Conservation (phyloP, 1,284 basidiomycete species). For the Cryptococcus wingfieldii region DNA sequence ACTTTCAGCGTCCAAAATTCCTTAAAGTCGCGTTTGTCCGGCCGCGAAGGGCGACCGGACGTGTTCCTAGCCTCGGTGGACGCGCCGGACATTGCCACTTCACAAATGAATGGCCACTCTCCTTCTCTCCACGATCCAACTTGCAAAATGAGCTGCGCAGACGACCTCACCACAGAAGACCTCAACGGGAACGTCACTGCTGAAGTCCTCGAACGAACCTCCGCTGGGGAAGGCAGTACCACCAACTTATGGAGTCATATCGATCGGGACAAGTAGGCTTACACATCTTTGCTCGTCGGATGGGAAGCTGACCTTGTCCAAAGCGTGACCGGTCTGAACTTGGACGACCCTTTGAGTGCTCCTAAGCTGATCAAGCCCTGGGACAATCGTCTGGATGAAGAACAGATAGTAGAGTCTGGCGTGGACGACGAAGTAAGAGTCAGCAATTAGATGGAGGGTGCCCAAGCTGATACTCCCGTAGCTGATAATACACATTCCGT, state of each 20-base stretch:
- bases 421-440: slow-evolving; percentile 48
- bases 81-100: neutral
- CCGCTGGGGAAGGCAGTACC: slow-evolving; percentile 45
- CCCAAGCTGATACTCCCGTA: slow-evolving; percentile 9
- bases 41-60: neutral
- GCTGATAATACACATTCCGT: slow-evolving; percentile 49
- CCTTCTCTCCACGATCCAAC: neutral
- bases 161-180: slow-evolving; percentile 47
- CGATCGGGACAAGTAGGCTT: slow-evolving; percentile 45
- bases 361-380: slow-evolving; percentile 49
- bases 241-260: slow-evolving; percentile 47
- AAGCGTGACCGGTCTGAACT: slow-evolving; percentile 46
- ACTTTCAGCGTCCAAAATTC: neutral
- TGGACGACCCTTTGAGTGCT: slow-evolving; percentile 34
- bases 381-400: slow-evolving; percentile 47
- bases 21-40: neutral
- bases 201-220: slow-evolving; percentile 44
- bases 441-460: neutral
- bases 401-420: slow-evolving; percentile 41
- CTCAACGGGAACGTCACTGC: slow-evolving; percentile 33
- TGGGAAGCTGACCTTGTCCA: slow-evolving; percentile 8
- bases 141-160: slow-evolving; percentile 45
- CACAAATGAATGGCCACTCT: neutral
- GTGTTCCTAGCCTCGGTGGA: neutral
- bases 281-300: neutral